These are phyloP conservation scores for Ramaria sp. DNA, from an alignment of 768 basidiomycete species.

Conservation along the genomic window DNA sequence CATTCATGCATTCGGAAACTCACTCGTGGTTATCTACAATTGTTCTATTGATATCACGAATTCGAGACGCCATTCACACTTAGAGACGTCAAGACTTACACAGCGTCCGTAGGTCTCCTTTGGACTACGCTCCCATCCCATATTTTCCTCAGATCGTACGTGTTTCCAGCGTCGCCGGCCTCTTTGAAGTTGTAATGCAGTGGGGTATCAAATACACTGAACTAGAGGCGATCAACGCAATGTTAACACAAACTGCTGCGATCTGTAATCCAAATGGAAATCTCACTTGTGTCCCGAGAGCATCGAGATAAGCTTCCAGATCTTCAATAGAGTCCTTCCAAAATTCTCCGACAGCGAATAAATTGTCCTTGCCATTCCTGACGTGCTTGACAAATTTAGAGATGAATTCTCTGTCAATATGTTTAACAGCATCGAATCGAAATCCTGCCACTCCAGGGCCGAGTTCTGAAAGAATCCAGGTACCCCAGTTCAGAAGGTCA, in stretches of 20 bases:
- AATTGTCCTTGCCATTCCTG: constrained; percentile 3
- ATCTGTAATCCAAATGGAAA: background rate
- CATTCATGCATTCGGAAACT: constrained; percentile 17
- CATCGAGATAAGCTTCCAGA: constrained; percentile 46
- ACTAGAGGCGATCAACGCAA: constrained; percentile 27
- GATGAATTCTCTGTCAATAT: constrained; percentile 63
- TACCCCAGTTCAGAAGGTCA: constrained; percentile 68
- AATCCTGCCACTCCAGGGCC: constrained; percentile 73
- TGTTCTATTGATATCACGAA: constrained; percentile 23
- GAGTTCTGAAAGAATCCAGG: constrained; percentile 57
- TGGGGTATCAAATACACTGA: constrained; percentile 88
- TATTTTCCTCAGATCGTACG: constrained; percentile 69
- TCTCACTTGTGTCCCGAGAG: constrained; percentile 57
- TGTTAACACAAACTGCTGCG: background rate
- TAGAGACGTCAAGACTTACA: constrained; percentile 18
- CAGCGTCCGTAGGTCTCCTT: constrained; percentile 63
- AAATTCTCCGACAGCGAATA: constrained; percentile 31
- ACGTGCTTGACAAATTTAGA: constrained; percentile 49
- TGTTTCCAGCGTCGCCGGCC: constrained; percentile 55
- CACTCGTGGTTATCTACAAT: constrained; percentile 90
- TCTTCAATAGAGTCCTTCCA: constrained; percentile 31
- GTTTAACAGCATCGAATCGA: constrained; percentile 86
- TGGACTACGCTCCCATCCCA: constrained; percentile 62
- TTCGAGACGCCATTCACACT: background rate
- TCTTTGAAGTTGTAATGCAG: constrained; percentile 74